phyloP scores from a whole-genome alignment of 2,329 filamentous ascomycete species.

The Pseudopyrenochaeta lycopersici region DNA sequence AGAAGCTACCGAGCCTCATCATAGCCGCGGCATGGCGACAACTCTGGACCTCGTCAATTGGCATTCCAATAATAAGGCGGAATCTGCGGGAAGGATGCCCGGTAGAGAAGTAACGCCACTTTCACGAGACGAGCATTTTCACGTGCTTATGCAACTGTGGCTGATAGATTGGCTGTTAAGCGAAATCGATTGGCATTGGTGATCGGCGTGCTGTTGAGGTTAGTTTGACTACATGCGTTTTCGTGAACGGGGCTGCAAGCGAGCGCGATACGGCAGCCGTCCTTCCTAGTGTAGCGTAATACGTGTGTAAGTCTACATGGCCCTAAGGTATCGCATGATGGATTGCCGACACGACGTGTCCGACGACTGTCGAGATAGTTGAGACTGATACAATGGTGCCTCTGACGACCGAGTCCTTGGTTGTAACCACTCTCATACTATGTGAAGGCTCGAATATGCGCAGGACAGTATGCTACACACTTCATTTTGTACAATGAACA shows the following conservation, averaged over 20 bases:
- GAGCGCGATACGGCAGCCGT: not conserved
- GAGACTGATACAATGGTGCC: not conserved
- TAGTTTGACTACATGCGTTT: constrained; percentile 22
- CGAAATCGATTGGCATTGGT: constrained; percentile 15
- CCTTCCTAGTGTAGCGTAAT: not conserved
- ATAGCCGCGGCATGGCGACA: constrained; percentile 16
- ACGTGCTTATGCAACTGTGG: constrained; percentile 22
- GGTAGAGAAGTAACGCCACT: constrained; percentile 13
- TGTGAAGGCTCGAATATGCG: too few relatives aligned
- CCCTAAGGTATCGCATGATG: not conserved
- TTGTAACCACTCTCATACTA: too few relatives aligned
- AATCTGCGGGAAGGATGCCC: constrained; percentile 11
- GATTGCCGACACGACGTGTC: not conserved
- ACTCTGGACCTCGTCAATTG: constrained; percentile 13
- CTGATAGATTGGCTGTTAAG: constrained; percentile 14
- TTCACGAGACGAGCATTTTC: constrained; percentile 15
- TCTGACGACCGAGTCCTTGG: too few relatives aligned
- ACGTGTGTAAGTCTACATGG: not conserved
- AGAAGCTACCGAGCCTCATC: constrained; percentile 14
- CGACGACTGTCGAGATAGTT: not conserved
- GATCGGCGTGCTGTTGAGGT: constrained; percentile 21
- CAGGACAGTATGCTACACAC: too few relatives aligned
- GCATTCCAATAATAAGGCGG: constrained; percentile 10
- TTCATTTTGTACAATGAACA: too few relatives aligned
- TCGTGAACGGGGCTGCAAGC: constrained; percentile 1